Evolutionary conservation across 1,284 basidiomycete species (phyloP).

Genomic region (Leucoagaricus sp.): DNA sequence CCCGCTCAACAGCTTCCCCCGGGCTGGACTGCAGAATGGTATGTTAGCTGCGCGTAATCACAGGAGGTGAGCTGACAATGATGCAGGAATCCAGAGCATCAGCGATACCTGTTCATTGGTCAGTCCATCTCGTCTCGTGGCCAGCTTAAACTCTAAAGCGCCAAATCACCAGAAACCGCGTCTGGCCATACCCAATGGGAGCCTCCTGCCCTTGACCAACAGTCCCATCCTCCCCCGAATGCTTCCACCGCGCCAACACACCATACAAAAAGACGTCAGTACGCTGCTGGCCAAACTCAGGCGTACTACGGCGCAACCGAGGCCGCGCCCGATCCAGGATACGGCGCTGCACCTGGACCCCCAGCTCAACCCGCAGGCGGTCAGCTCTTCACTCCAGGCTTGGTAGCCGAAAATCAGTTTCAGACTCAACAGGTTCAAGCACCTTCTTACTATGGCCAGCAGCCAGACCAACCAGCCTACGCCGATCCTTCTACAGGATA

Average conservation of each 20-base stretch:
- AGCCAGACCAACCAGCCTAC: conserved; percentile 43
- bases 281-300: conserved; percentile 88
- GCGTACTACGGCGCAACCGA: conserved; percentile 72
- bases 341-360: conserved; percentile 31
- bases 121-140: conserved; percentile 23
- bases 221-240: conserved; percentile 39
- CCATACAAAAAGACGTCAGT: conserved; percentile 77
- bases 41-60: conserved; percentile 26
- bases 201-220: conserved; percentile 40
- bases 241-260: conserved; percentile 40
- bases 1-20: conserved; percentile 76
- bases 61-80: conserved; percentile 18
- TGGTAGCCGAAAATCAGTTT: conserved; percentile 67
- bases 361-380: conserved; percentile 49
- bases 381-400: conserved; percentile 87
- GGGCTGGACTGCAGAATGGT: conserved; percentile 92
- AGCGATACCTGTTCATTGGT: conserved; percentile 84
- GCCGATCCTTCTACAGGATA: conserved; percentile 45
- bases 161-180: conserved; percentile 40
- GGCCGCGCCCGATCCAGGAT: conserved; percentile 40
- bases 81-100: conserved; percentile 77
- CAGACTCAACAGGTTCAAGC: conserved; percentile 51
- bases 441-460: too few relatives aligned
- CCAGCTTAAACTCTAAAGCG: conserved; percentile 8
- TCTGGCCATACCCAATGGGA: conserved; percentile 54